Evolutionary conservation across 2,329 filamentous ascomycete genomes (phyloP), one percentile per base, ranked within the genome.

Genomic region (Epicoccum sorghinum): DNA sequence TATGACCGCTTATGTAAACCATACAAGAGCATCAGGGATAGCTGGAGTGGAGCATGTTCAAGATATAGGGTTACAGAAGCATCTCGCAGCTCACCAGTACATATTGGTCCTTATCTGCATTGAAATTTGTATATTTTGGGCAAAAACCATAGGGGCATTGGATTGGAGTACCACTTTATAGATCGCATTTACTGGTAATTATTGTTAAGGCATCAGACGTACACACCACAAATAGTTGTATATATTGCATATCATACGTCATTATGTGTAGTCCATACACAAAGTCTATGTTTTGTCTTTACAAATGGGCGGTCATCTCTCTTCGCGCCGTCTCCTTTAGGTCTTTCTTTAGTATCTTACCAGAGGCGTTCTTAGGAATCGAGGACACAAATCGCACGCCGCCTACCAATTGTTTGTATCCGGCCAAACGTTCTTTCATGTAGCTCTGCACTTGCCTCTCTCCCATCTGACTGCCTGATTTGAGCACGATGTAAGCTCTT

Each of bases 401-500:
- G 7, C 71, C 69, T 3, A 59, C 60, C 36, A 72, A 44, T 43
- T 67, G 67, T 64, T 78, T 79, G 61, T 77, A 77, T 22, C 64
- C 66, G 10, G 74, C 72, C 35, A 78, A 49, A 33, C 57, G 59
- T 23, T 61, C 53, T 6, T 55, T 55, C 51, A 77, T 60, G 40
- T 69, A 69, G 6, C 38, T 39, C 42, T 72, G 68, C 7, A 77
- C 56, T 4, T 65, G 62, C 18, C 60, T 54, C 39, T 64, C 58
- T 3, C 7, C 57, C 41, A 57, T 33, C 29, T 27, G 67, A 47
- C 46, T 65, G 49, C 32, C 55, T 24, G 47, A 60, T 30, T 75
- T 75, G 13, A 70, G 60, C 4, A 81, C 76, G 4, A 82, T 69
- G 64, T 81, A 81, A 10, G 79, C 81, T 14, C 78, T 70, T 1